Conservation (phyloP, 139 green algal genomes). For the Auxenochlorella protothecoides region DNA sequence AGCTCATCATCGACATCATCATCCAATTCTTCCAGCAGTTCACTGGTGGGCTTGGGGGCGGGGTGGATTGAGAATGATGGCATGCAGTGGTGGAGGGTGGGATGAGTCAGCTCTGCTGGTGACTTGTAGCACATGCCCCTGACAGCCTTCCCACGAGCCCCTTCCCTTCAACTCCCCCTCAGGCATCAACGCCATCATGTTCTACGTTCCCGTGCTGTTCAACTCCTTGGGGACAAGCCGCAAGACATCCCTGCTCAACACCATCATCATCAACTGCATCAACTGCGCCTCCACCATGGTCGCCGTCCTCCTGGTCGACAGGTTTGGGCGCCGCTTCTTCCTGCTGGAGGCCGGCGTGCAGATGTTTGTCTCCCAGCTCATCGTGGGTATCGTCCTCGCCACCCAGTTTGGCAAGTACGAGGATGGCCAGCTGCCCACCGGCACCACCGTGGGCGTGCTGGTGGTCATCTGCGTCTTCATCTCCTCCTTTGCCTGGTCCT, state of each 20-base stretch:
- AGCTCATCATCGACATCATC: constrained; percentile 5
- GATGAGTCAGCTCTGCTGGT: not conserved
- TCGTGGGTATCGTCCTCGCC: constrained; percentile 23
- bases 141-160: not conserved
- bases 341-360: constrained; percentile 43
- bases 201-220: constrained; percentile 44
- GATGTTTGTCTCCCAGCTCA: constrained; percentile 32
- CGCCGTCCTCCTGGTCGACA: constrained; percentile 35
- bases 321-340: constrained; percentile 31
- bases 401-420: constrained; percentile 12
- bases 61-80: too few relatives aligned
- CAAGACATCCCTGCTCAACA: constrained; percentile 30
- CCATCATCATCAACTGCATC: constrained; percentile 30
- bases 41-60: constrained; percentile 3
- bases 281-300: constrained; percentile 39
- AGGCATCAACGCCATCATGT: constrained; percentile 49
- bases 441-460: constrained; percentile 27
- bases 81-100: not conserved
- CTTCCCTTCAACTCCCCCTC: not conserved
- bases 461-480: constrained; percentile 57
- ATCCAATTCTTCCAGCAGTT: constrained; percentile 52
- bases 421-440: constrained; percentile 6
- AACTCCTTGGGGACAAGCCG: constrained; percentile 24
- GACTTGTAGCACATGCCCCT: not conserved
- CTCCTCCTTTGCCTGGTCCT: constrained; percentile 54